Base-by-base conservation (phyloP, 176 grass and related monocot genomes). In the Bonia amplexicaulis region DNA sequence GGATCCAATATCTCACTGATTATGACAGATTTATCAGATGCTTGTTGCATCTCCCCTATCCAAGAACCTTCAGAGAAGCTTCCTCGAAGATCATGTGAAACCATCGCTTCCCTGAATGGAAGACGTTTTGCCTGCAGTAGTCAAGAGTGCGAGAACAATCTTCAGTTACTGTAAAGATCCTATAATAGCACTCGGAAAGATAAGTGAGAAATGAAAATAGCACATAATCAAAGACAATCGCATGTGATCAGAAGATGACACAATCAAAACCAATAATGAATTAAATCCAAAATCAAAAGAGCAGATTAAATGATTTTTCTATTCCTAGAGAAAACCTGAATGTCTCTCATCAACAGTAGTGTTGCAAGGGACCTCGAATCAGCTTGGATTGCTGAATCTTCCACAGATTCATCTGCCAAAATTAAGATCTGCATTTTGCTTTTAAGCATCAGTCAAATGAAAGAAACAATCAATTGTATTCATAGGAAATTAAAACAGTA, bases 11-110 rank as follows among this genome's bases (percentile, higher is more conserved):
- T 94, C 71, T 94, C 92, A 60, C 92, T 94, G 78, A 94, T 94
- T 80, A 94, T 89, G 54, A 94, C 92, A 75, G 92, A 94, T 76
- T 89, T 94, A 79, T 87, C 68, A 42, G 92, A 94, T 87, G 92
- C 89, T 84, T 91, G 87, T 81, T 87, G 92, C 92, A 94, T 94
- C 74, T 94, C 92, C n/a, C 92, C 92, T 73, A 94, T 94, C 92
- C 92, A 94, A 66, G 92, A 91, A 89, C 89, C 89, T 85, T 94
- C 89, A 17, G 86, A 94, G 61, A 94, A 89, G 76, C 86, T 87
- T 73, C 76, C 89, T 74, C 25, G 59, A 39, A 49, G 13, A 93
- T 76, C 62, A 22, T 87, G 70, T 66, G 87, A 84, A 83, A 80
- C 46, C 57, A 87, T 66, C 0, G 78, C 54, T 66, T 89, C 83